These are phyloP conservation scores for Neoscytalidium dimidiatum DNA, from an alignment of 2,329 filamentous ascomycete genomes.

Conservation along the genomic window DNA sequence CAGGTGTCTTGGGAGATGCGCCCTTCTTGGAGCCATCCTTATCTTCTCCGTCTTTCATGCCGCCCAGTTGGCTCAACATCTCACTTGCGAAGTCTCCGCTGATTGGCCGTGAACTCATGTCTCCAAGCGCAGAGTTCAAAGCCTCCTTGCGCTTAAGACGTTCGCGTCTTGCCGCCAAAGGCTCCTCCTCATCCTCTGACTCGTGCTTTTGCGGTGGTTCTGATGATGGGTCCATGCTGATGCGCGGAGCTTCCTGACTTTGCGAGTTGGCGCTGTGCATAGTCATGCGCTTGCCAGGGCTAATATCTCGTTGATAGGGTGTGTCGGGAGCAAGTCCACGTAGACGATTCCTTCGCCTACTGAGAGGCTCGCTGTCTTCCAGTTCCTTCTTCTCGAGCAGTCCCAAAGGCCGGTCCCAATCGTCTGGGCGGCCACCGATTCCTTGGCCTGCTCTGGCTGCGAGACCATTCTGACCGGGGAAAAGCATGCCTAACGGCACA, in stretches of 20 bases:
- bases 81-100: constrained; percentile 69
- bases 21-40: constrained; percentile 26
- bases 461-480: constrained; percentile 58
- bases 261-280: not conserved
- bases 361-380: constrained; percentile 91
- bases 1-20: constrained; percentile 25
- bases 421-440: constrained; percentile 43
- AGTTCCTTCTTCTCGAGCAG: constrained; percentile 79
- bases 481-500: constrained; percentile 82
- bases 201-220: constrained; percentile 29
- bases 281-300: constrained; percentile 26
- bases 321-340: constrained; percentile 58
- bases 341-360: constrained; percentile 72
- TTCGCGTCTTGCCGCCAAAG: constrained; percentile 65
- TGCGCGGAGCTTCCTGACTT: not conserved
- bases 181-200: constrained; percentile 58
- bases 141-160: constrained; percentile 63
- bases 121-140: constrained; percentile 45
- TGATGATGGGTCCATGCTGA: not conserved
- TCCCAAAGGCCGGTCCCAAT: constrained; percentile 67
- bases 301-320: constrained; percentile 23
- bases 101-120: constrained; percentile 53
- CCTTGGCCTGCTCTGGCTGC: constrained; percentile 43
- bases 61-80: constrained; percentile 55
- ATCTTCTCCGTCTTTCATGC: constrained; percentile 29